phyloP scores from a whole-genome alignment of 1,284 basidiomycete genomes.

The Puccinia horiana region DNA sequence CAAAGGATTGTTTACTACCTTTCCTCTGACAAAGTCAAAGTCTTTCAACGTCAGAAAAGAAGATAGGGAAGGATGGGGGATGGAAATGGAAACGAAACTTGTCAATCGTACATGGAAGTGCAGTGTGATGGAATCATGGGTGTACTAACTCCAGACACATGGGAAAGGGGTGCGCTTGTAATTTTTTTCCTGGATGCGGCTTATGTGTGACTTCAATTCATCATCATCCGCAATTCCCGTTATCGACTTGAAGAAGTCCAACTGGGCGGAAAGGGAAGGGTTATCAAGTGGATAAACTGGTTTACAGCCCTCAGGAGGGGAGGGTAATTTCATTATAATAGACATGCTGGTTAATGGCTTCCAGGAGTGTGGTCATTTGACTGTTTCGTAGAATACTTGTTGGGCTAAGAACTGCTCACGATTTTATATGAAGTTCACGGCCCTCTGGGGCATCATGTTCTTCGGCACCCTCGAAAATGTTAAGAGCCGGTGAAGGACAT shows the following conservation, averaged over 20 bases:
- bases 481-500: neutral
- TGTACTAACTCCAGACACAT: constrained; percentile 14
- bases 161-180: constrained; percentile 9
- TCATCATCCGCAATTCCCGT: constrained; percentile 18
- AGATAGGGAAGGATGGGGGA: neutral
- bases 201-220: constrained; percentile 15
- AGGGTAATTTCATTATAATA: constrained; percentile 18
- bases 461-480: neutral
- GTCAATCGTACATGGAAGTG: neutral
- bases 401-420: neutral
- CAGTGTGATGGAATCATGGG: neutral
- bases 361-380: neutral
- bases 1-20: constrained; percentile 9
- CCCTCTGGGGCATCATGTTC: neutral
- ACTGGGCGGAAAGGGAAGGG: neutral
- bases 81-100: neutral
- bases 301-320: constrained; percentile 19
- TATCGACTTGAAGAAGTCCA: constrained; percentile 14
- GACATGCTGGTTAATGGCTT: neutral
- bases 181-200: neutral
- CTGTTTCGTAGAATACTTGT: too few relatives aligned
- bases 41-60: neutral
- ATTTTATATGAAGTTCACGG: neutral
- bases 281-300: constrained; percentile 29
- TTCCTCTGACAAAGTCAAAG: constrained; percentile 36